Evolutionary conservation across 2,329 filamentous ascomycete genomes (phyloP).

Genomic region (Catunica adiposa): DNA sequence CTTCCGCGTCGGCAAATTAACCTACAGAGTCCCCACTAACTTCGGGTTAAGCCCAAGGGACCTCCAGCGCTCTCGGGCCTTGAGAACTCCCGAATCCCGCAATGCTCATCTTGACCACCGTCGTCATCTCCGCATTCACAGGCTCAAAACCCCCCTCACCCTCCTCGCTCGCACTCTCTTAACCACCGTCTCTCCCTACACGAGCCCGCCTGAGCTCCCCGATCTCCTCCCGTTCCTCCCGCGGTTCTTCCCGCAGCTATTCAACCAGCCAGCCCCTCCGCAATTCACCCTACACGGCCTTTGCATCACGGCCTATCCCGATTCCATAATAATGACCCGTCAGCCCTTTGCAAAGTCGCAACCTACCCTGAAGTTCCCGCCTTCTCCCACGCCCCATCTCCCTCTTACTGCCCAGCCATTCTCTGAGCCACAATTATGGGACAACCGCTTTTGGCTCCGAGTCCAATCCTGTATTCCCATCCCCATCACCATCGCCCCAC

Average conservation of each 20-base stretch:
- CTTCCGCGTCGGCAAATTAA: not conserved
- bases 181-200: constrained; percentile 33
- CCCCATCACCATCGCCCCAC: constrained; percentile 30
- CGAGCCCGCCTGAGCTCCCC: constrained; percentile 25
- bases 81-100: not conserved
- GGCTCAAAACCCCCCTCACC: constrained; percentile 23
- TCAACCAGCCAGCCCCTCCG: constrained; percentile 11
- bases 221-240: constrained; percentile 31
- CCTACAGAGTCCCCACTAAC: not conserved
- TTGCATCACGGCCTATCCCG: constrained; percentile 29
- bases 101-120: not conserved
- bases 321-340: constrained; percentile 21
- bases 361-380: not conserved
- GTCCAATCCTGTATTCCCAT: constrained; percentile 28
- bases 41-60: not conserved
- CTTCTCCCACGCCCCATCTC: not conserved
- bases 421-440: constrained; percentile 30
- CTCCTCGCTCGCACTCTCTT: constrained; percentile 33
- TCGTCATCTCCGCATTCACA: not conserved
- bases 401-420: constrained; percentile 14
- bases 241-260: constrained; percentile 32
- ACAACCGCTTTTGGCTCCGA: constrained; percentile 46
- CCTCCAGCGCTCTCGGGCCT: not conserved
- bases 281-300: constrained; percentile 27
- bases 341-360: not conserved